Evolutionary conservation across 2,329 filamentous ascomycete species (phyloP).

Genomic region (Immersiporthe knoxdaviesiana): DNA sequence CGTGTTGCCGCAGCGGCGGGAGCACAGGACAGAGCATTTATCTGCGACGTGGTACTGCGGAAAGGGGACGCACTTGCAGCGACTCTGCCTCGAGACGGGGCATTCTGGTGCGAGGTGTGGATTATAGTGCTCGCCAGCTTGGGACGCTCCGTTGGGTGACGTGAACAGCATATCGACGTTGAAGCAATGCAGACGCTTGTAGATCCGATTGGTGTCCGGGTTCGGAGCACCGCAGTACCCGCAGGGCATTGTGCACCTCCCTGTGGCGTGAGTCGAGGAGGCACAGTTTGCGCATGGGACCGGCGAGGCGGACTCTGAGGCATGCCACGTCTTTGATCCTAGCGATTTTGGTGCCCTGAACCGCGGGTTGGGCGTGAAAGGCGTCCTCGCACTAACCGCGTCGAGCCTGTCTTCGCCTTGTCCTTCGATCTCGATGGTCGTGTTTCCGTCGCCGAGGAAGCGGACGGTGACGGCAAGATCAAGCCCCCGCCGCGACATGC

Average conservation of each 20-base stretch:
- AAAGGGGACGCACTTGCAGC: conserved; percentile 46
- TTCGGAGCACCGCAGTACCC: conserved; percentile 41
- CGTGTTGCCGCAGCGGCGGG: conserved; percentile 39
- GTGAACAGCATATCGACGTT: accelerated
- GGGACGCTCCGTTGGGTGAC: background rate
- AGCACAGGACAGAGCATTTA: conserved; percentile 41
- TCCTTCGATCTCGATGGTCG: background rate
- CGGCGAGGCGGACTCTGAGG: background rate
- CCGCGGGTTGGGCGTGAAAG: background rate
- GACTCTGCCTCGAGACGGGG: conserved; percentile 37
- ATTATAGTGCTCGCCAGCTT: conserved; percentile 16
- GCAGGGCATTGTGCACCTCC: conserved; percentile 36
- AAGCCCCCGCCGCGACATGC: background rate
- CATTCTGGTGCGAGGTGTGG: conserved; percentile 38
- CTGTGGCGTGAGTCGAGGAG: conserved; percentile 34
- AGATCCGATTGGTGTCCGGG: conserved; percentile 1
- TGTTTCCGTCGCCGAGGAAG: background rate
- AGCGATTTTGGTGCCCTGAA: background rate
- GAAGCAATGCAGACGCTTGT: background rate
- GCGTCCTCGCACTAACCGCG: no score
- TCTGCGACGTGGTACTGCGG: conserved; percentile 42
- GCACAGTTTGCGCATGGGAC: conserved; percentile 39
- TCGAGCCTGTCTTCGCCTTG: background rate
- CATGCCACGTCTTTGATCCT: background rate
- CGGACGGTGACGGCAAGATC: background rate